phyloP scores from a whole-genome alignment of 176 grass and related monocot species.

The Guadua angustifolia region DNA sequence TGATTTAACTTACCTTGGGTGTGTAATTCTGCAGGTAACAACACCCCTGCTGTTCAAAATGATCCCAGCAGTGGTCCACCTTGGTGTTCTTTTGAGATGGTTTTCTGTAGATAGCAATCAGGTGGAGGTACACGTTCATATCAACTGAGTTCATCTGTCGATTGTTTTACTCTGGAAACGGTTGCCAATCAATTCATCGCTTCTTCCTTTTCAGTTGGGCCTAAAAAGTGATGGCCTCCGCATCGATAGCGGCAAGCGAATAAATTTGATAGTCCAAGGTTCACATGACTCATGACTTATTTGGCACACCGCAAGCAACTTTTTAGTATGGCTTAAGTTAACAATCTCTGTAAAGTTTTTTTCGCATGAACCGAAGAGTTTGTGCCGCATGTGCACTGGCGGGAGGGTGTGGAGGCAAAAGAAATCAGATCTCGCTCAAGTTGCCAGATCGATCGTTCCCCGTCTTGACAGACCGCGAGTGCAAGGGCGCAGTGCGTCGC shows the following conservation, averaged over 20 bases:
- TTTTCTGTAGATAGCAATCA: conserved; percentile 89
- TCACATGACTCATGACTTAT: conserved; percentile 84
- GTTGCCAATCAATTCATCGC: conserved; percentile 54
- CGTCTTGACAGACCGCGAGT: conserved; percentile 2
- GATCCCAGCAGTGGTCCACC: conserved; percentile 92
- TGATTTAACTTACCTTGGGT: conserved; percentile 21
- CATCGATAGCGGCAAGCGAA: conserved; percentile 83
- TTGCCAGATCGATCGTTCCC: conserved; percentile 21
- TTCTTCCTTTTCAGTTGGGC: conserved; percentile 76
- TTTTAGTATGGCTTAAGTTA: conserved; percentile 56
- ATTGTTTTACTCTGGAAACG: conserved; percentile 49
- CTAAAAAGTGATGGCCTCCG: conserved; percentile 74
- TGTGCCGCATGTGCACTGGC: conserved; percentile 37
- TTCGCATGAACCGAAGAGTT: conserved; percentile 43
- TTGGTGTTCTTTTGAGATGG: conserved; percentile 94
- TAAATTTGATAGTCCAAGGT: conserved; percentile 82
- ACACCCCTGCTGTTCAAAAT: conserved; percentile 98
- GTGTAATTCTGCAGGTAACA: conserved; percentile 69
- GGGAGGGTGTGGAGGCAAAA: conserved; percentile 23
- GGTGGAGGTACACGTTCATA: conserved; percentile 79
- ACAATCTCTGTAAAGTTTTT: conserved; percentile 52
- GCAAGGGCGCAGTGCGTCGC: conserved; percentile 14
- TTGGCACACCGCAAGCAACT: conserved; percentile 50
- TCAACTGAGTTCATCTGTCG: conserved; percentile 48
- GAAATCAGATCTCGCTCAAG: conserved; percentile 38